Base-by-base conservation (phyloP, 352 stramenopile genomes). In the Phytophthora cactorum region DNA sequence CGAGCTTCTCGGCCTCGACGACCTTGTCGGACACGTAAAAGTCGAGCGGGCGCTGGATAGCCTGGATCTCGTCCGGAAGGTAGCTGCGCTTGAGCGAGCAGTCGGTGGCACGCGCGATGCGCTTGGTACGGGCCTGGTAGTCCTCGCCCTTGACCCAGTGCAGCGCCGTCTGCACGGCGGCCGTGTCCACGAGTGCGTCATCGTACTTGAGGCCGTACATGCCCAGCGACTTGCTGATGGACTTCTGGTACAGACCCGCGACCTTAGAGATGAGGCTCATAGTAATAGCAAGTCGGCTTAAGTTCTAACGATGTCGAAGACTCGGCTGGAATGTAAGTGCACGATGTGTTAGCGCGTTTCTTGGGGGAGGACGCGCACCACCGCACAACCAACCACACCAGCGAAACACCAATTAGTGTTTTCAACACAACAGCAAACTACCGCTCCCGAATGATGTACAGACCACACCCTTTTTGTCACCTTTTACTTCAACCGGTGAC, bases 161-260 rank as follows among this genome's bases (percentile, higher is more conserved):
- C 39, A 95, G 75, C 31, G 89, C 87, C 71, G 85, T 80, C 81
- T 95, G 84, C 59, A 95, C 78, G 58, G 88, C 84, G 38, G 79
- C 72, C 61, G 87, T 90, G 65, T 96, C 89, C 50, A 96, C 89
- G 56, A 96, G 79, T 17, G 74, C 78, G 60, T 96, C 89, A 62
- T 96, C 88, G 70, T 96, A 96, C 82, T 93, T 93, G 72, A 96
- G 67, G 55, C 88, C 88, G 75, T 95, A 93, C 83, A 88, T 72
- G 53, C 70, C 73, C 38, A 96, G 78, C 27, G 81, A 81, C 80
- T 93, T 92, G 84, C 81, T 68, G 51, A 96, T 74, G 62, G 79
- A 88, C 81, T 92, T 91, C 80, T 94, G 81, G 84, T 96, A 96
- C 59, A 93, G 62, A 61, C 76, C 63, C 25, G 86, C 86, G 57